Conservation (phyloP, 495 filamentous ascomycete genomes). For the Penicillium desertorum region DNA sequence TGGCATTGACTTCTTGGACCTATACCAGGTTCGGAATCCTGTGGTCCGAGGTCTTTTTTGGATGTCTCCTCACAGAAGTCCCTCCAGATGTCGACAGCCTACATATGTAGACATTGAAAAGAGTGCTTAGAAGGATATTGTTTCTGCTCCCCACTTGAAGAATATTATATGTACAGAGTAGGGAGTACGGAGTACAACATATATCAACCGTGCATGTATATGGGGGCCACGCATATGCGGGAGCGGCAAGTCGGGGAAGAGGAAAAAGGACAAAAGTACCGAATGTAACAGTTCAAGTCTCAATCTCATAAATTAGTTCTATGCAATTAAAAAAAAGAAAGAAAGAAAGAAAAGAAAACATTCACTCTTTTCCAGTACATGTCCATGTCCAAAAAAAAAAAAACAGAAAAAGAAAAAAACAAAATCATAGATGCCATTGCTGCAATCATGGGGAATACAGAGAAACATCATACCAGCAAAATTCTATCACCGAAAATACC, state of each 20-base stretch:
- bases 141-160: not conserved
- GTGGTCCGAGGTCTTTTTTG: not conserved
- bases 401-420: not conserved
- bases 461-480: not conserved
- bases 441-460: conserved; percentile 12
- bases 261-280: not conserved
- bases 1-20: not conserved
- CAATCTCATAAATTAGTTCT: conserved; percentile 7
- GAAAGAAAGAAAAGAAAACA: not conserved
- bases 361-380: conserved; percentile 2
- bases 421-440: conserved; percentile 7
- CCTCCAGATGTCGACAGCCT: not conserved
- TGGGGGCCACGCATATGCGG: conserved; percentile 3
- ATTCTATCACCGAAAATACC: conserved; percentile 1
- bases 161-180: not conserved
- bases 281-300: not conserved
- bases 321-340: not conserved
- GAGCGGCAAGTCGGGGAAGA: not conserved
- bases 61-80: not conserved
- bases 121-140: not conserved
- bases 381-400: conserved; percentile 2
- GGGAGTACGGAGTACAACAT: not conserved
- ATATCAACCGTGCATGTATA: not conserved
- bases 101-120: not conserved
- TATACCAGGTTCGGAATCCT: conserved; percentile 1